These are phyloP conservation scores for Paracorniculantispora psalliotae DNA, from an alignment of 2,329 filamentous ascomycete species.

Conservation along the genomic window DNA sequence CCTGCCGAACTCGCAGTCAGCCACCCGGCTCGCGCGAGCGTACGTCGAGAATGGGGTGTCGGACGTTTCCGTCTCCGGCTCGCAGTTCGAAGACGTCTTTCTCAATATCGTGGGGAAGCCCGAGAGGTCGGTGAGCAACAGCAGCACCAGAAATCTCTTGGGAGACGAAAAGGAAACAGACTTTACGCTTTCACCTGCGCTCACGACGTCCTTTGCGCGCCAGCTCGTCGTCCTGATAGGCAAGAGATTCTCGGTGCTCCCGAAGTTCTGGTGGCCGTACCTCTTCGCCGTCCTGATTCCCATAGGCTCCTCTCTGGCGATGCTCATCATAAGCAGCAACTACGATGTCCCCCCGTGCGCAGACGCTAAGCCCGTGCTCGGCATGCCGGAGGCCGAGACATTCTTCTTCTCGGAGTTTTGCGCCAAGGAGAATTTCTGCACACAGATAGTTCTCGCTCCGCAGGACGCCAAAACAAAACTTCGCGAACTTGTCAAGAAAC, in stretches of 20 bases:
- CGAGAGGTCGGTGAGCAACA: conserved; percentile 8
- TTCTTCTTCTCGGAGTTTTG: background rate
- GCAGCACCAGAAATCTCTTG: background rate
- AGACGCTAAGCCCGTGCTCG: background rate
- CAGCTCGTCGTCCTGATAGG: conserved; percentile 68
- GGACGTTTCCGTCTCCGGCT: conserved; percentile 26
- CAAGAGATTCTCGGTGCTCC: conserved; percentile 69
- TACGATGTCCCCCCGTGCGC: background rate
- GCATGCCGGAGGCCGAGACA: background rate
- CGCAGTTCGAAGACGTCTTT: conserved; percentile 31
- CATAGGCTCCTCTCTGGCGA: background rate
- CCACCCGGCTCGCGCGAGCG: conserved; percentile 26
- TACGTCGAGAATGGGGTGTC: conserved; percentile 46
- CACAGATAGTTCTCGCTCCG: background rate
- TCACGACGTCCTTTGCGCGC: conserved; percentile 14
- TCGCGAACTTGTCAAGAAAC: background rate
- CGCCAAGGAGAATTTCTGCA: background rate
- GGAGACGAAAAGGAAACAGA: conserved; percentile 10
- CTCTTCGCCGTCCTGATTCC: conserved; percentile 56
- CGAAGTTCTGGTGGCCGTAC: conserved; percentile 70
- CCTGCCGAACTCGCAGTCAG: conserved; percentile 35
- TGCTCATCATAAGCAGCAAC: background rate
- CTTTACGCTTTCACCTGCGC: background rate
- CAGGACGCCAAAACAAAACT: background rate
- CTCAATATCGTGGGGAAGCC: conserved; percentile 23